Evolutionary conservation across 257 asterid species (phyloP).

Genomic region (Ehretia macrophylla): DNA sequence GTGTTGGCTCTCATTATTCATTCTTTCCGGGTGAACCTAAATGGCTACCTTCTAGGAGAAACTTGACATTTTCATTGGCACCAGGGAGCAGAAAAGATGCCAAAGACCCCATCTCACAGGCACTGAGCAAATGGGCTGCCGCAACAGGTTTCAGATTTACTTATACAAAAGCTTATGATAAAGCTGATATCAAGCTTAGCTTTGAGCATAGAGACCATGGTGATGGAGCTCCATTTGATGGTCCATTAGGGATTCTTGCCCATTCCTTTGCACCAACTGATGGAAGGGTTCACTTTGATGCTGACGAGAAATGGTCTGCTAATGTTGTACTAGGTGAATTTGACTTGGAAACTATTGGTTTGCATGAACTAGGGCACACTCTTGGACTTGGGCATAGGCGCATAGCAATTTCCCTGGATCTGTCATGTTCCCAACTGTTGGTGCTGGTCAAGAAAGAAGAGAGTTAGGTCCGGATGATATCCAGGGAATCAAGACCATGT

Average conservation of each 20-base stretch:
- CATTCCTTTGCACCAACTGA: conserved; percentile 17
- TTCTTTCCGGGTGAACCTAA: conserved; percentile 9
- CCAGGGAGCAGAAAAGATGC: neutral
- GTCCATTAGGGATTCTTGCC: conserved; percentile 18
- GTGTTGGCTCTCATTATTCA: conserved; percentile 12
- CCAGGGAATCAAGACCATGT: neutral
- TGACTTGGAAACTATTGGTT: conserved; percentile 18
- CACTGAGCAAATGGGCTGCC: neutral
- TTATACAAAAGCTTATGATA: neutral
- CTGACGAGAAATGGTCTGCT: conserved; percentile 12
- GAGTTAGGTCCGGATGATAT: neutral
- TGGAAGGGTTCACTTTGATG: conserved; percentile 22
- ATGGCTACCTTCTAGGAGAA: conserved; percentile 18
- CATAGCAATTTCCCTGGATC: conserved; percentile 15
- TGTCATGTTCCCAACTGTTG: conserved; percentile 8
- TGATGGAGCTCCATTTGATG: conserved; percentile 14
- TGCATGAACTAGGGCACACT: conserved; percentile 27
- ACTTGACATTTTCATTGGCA: conserved; percentile 12
- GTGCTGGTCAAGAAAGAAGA: neutral
- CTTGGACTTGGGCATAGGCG: conserved; percentile 27
- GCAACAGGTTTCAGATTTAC: neutral
- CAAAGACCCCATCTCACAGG: neutral
- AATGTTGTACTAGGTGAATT: neutral
- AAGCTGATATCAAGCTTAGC: conserved; percentile 14
- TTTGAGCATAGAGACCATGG: conserved; percentile 16